These are phyloP conservation scores for Panicum miliaceum DNA, from an alignment of 176 grass and related monocot genomes.

Conservation along the genomic window DNA sequence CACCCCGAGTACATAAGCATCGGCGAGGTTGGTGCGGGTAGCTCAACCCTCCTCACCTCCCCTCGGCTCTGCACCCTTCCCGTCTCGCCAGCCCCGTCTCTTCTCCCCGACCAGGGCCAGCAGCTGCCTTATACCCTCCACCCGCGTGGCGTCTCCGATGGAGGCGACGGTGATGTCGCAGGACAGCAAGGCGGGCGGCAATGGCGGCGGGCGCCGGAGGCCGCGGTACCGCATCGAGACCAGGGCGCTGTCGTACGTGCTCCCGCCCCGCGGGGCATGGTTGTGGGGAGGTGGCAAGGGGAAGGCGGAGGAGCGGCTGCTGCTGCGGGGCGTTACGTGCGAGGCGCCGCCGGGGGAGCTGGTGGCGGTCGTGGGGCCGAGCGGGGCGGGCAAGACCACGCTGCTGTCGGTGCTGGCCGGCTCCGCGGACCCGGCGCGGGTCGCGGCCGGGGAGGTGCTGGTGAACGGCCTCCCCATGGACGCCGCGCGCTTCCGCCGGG, in stretches of 20 bases:
- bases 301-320: background rate
- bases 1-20: conserved; percentile 20
- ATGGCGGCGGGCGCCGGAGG: conserved; percentile 32
- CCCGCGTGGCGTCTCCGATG: conserved; percentile 35
- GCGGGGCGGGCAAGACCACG: conserved; percentile 89
- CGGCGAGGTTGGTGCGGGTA: conserved; percentile 60
- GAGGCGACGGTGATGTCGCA: conserved; percentile 44
- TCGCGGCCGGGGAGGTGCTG: conserved; percentile 60
- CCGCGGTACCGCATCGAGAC: conserved; percentile 72
- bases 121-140: background rate
- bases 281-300: background rate
- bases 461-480: conserved; percentile 75
- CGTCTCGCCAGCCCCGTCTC: background rate
- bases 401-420: conserved; percentile 86
- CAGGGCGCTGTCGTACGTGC: conserved; percentile 62
- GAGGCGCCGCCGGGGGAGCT: conserved; percentile 69
- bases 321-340: conserved; percentile 74
- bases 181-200: background rate
- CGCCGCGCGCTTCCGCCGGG: conserved; percentile 66
- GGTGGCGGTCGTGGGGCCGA: conserved; percentile 84
- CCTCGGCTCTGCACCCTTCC: background rate
- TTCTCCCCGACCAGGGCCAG: background rate
- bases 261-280: conserved; percentile 32
- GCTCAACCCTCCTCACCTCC: conserved; percentile 62
- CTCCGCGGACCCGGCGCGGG: conserved; percentile 50